Evolutionary conservation across 192 early-diverging fungal species (phyloP).

Genomic region (Linnemannia zychae): DNA sequence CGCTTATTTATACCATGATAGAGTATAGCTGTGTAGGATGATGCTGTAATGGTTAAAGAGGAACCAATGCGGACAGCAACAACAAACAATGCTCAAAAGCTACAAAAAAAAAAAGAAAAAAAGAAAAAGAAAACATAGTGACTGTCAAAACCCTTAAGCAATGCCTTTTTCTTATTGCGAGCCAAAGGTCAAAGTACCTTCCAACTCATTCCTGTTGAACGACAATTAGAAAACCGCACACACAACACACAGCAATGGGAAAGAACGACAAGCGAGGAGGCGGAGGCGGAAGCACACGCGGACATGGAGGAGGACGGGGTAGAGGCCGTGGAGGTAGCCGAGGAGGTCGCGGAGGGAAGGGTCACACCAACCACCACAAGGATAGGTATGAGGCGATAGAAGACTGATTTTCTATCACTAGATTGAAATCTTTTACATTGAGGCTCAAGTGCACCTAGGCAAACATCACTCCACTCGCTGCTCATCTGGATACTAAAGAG

Average conservation of each 20-base stretch:
- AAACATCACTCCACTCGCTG: neutral
- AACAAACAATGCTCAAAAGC: neutral
- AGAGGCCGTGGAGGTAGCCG: conserved; percentile 51
- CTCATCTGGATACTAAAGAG: neutral
- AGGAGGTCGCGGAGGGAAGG: conserved; percentile 43
- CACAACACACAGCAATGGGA: conserved; percentile 31
- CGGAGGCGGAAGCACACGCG: conserved; percentile 33
- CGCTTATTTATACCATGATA: neutral
- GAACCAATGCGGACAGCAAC: neutral
- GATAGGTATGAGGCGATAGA: conserved; percentile 31
- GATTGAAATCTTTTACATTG: too few relatives aligned
- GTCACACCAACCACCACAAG: conserved; percentile 37
- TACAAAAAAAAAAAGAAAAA: conserved; percentile 37
- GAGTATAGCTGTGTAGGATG: neutral
- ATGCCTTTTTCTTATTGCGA: neutral
- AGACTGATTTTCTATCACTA: neutral
- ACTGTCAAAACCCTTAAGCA: conserved; percentile 30
- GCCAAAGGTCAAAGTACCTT: neutral
- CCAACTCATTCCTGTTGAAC: neutral
- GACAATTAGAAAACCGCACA: neutral
- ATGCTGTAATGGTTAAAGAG: neutral
- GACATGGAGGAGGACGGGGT: conserved; percentile 49
- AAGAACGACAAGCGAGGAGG: conserved; percentile 51
- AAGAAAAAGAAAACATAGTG: conserved; percentile 32
- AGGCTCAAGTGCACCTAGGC: too few relatives aligned